Percentiles rank a stretch among this genome's conserved stretches.
Evolutionary conservation across 2,329 filamentous ascomycete species (phyloP).

Genomic region (Fusarium sp.): DNA sequence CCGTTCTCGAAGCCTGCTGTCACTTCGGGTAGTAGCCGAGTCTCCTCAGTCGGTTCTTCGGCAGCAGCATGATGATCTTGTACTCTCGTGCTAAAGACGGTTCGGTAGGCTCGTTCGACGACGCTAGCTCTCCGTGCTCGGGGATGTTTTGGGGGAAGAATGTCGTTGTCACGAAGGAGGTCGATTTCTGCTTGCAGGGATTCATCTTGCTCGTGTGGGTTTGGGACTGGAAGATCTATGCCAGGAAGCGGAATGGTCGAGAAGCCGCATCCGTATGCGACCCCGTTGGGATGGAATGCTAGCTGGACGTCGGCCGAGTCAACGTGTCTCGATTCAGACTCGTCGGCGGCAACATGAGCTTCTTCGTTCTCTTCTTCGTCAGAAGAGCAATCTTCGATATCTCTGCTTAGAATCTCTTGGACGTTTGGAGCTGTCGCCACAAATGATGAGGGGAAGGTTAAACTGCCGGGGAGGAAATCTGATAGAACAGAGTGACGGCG

Average conservation of each 20-base stretch:
- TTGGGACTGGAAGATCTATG: constrained; percentile 31
- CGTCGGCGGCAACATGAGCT: background rate
- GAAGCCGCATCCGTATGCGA: constrained; percentile 33
- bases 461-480: constrained; percentile 33
- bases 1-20: constrained; percentile 10
- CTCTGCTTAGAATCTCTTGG: constrained; percentile 32
- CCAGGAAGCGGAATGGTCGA: constrained; percentile 32
- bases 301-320: constrained; percentile 23
- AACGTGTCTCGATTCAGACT: constrained; percentile 12
- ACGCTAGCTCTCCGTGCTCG: constrained; percentile 3
- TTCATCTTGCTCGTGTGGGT: constrained; percentile 38
- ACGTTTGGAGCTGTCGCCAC: constrained; percentile 24
- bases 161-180: constrained; percentile 37
- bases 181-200: constrained; percentile 30
- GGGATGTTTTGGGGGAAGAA: constrained; percentile 19
- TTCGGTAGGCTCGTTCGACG: constrained; percentile 19
- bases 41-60: constrained; percentile 14
- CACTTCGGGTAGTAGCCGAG: constrained; percentile 2
- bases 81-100: constrained; percentile 25
- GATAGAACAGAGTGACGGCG: constrained; percentile 40
- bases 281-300: constrained; percentile 36
- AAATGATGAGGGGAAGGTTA: constrained; percentile 25
- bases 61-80: constrained; percentile 26
- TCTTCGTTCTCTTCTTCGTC: constrained; percentile 29
- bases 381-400: constrained; percentile 41